These are phyloP conservation scores for Saccharomycopsis amapae DNA, from an alignment of 805 yeast genomes.

Conservation along the genomic window DNA sequence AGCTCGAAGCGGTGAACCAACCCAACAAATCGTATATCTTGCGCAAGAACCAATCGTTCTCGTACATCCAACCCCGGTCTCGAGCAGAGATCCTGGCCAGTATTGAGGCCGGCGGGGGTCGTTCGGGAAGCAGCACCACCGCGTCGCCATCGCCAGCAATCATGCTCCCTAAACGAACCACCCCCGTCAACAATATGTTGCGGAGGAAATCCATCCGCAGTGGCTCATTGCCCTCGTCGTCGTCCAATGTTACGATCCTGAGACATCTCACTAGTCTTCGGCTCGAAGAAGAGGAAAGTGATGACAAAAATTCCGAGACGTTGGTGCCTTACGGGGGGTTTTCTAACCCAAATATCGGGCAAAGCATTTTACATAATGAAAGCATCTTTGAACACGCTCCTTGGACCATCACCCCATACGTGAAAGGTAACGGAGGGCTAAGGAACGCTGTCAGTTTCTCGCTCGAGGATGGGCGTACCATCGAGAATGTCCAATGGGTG, in stretches of 20 bases:
- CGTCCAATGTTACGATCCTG: background rate
- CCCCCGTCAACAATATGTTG: background rate
- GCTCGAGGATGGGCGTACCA: conserved; percentile 32
- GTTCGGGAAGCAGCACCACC: background rate
- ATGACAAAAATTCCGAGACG: conserved; percentile 24
- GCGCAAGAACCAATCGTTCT: conserved; percentile 17
- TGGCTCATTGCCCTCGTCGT: background rate
- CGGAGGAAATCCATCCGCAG: no score
- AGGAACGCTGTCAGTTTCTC: conserved; percentile 75
- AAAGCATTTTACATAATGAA: conserved; percentile 33
- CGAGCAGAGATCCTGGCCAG: conserved; percentile 9
- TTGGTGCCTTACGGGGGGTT: conserved; percentile 69
- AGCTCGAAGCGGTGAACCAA: conserved; percentile 5
- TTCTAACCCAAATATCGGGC: conserved; percentile 51
- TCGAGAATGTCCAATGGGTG: conserved; percentile 54
- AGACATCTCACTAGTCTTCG: background rate
- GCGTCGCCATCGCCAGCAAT: background rate
- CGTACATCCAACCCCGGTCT: conserved; percentile 20
- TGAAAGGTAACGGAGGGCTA: conserved; percentile 82
- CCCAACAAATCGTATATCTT: conserved; percentile 11
- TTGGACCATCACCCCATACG: conserved; percentile 65
- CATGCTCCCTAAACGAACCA: background rate
- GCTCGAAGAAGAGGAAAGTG: background rate
- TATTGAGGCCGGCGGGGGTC: background rate
- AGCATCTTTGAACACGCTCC: conserved; percentile 45